Evolutionary conservation across 1,139 yeast genomes (phyloP).

Genomic region (Yamadazyma sp.): DNA sequence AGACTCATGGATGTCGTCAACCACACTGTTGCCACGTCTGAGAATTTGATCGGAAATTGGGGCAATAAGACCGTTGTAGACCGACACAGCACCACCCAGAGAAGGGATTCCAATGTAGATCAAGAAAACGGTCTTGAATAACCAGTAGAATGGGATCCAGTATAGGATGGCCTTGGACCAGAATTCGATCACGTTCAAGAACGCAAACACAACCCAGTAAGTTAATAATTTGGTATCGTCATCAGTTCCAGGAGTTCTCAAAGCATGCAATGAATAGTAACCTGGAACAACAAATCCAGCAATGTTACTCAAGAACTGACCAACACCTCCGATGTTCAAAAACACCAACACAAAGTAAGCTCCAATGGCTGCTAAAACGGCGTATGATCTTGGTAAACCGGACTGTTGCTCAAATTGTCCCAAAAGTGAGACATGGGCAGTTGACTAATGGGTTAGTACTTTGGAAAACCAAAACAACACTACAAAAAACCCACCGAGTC

Average conservation of each 20-base stretch:
- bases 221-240: slow-evolving; percentile 89
- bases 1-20: slow-evolving; percentile 40
- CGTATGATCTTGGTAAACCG: slow-evolving; percentile 87
- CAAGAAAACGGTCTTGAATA: slow-evolving; percentile 85
- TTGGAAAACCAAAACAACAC: neutral
- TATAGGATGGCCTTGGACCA: slow-evolving; percentile 91
- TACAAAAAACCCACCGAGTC: neutral
- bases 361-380: slow-evolving; percentile 63
- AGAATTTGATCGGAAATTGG: slow-evolving; percentile 71
- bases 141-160: slow-evolving; percentile 96
- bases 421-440: slow-evolving; percentile 13
- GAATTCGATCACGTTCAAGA: slow-evolving; percentile 86
- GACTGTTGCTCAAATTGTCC: slow-evolving; percentile 59
- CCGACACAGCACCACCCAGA: slow-evolving; percentile 77
- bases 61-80: slow-evolving; percentile 63
- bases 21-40: slow-evolving; percentile 28
- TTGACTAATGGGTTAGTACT: slow-evolving; percentile 6
- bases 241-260: slow-evolving; percentile 62
- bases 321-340: slow-evolving; percentile 89
- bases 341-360: slow-evolving; percentile 75
- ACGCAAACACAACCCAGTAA: slow-evolving; percentile 96
- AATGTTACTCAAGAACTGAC: slow-evolving; percentile 87
- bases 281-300: slow-evolving; percentile 92
- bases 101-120: slow-evolving; percentile 86
- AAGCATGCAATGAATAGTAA: slow-evolving; percentile 81